phyloP scores from a whole-genome alignment of 2,329 filamentous ascomycete species.

The Arthrinium puccinioides region DNA sequence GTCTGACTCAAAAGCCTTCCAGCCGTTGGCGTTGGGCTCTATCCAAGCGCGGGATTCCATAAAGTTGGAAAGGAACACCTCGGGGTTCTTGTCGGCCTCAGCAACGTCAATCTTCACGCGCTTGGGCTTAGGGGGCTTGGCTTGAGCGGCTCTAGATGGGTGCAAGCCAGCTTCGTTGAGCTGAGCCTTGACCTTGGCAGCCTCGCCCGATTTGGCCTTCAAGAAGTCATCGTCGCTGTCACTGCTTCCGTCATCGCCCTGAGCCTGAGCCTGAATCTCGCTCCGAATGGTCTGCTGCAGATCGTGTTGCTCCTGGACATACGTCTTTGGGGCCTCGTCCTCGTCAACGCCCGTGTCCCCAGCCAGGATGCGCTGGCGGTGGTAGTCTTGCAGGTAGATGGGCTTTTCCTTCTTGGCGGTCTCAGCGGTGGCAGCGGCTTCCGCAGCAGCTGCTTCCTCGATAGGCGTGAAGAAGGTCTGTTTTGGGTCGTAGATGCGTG shows the following conservation, averaged over 20 bases:
- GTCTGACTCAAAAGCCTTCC: constrained; percentile 85
- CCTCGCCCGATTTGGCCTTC: constrained; percentile 52
- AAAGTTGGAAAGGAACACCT: constrained; percentile 91
- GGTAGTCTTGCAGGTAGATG: constrained; percentile 82
- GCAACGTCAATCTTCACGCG: constrained; percentile 57
- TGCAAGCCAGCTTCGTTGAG: constrained; percentile 39
- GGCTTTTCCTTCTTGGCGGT: constrained; percentile 74
- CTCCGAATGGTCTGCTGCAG: constrained; percentile 71
- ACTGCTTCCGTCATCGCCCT: constrained; percentile 42
- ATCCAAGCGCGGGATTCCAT: constrained; percentile 89
- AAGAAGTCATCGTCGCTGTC: constrained; percentile 69
- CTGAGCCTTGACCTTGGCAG: constrained; percentile 13
- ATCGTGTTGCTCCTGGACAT: constrained; percentile 80
- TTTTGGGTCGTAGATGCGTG: constrained; percentile 76
- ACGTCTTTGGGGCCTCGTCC: constrained; percentile 58
- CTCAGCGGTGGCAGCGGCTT: constrained; percentile 33
- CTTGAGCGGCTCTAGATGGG: constrained; percentile 42
- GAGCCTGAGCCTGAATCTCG: constrained; percentile 63
- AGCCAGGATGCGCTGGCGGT: constrained; percentile 78
- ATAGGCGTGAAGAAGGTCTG: constrained; percentile 69
- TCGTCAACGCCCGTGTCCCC: constrained; percentile 59
- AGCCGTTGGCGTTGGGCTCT: constrained; percentile 52
- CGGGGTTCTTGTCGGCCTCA: constrained; percentile 79
- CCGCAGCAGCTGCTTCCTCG: constrained; percentile 34
- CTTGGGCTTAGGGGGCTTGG: constrained; percentile 39